These are phyloP conservation scores for Pleurotus platypus DNA, from an alignment of 768 basidiomycete genomes.

Conservation along the genomic window DNA sequence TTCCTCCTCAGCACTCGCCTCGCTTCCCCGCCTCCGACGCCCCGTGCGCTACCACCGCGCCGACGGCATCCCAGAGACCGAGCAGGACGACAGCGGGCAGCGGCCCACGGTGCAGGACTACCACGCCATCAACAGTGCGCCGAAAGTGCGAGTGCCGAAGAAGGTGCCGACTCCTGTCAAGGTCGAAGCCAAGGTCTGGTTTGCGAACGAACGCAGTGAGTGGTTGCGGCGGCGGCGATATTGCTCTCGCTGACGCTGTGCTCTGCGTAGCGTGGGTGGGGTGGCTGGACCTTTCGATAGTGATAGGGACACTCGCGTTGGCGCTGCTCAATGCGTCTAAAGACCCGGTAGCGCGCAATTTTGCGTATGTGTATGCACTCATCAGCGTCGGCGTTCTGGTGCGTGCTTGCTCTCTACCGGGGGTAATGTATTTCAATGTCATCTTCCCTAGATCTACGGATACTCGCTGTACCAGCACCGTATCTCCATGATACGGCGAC, in stretches of 20 bases:
- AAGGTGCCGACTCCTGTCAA: slow-evolving; percentile 79
- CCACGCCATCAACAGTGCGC: slow-evolving; percentile 63
- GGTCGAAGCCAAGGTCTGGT: slow-evolving; percentile 96
- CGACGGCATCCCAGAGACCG: slow-evolving; percentile 68
- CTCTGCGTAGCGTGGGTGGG: slow-evolving; percentile 77
- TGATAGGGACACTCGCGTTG: slow-evolving; percentile 81
- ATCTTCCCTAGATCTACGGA: slow-evolving; percentile 80
- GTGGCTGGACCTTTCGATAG: slow-evolving; percentile 82
- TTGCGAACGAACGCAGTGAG: slow-evolving; percentile 91
- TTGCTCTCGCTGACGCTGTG: background rate
- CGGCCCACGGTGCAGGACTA: slow-evolving; percentile 69
- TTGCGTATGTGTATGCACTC: slow-evolving; percentile 80
- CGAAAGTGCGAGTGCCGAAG: slow-evolving; percentile 73
- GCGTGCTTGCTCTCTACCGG: slow-evolving; percentile 12
- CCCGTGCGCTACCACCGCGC: slow-evolving; percentile 60
- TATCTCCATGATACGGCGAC: slow-evolving; percentile 84
- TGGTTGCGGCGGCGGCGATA: slow-evolving; percentile 1
- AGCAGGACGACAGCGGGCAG: slow-evolving; percentile 45
- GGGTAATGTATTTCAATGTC: background rate
- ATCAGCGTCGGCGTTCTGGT: slow-evolving; percentile 75
- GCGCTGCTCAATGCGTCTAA: slow-evolving; percentile 87
- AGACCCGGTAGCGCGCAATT: slow-evolving; percentile 65
- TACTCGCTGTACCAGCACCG: slow-evolving; percentile 84
- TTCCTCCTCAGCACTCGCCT: slow-evolving; percentile 57
- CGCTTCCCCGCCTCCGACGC: slow-evolving; percentile 36